Evolutionary conservation across 345 rosid species (phyloP).

Genomic region (Theobroma cacao): DNA sequence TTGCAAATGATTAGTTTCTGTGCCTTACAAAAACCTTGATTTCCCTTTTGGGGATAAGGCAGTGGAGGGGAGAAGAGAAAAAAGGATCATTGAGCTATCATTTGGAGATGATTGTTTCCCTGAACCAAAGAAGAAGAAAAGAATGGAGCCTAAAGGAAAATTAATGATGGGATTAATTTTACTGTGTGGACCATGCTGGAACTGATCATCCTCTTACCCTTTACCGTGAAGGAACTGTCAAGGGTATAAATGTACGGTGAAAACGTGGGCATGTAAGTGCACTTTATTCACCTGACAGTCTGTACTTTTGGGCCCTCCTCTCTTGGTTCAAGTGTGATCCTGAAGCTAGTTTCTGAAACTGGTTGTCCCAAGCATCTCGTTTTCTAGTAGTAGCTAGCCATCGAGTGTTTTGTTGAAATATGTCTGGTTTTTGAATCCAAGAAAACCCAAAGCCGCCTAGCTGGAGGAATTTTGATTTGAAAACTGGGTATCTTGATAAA

Average conservation of each 20-base stretch:
- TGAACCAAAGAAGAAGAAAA: neutral
- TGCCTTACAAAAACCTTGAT: neutral
- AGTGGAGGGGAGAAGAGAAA: neutral
- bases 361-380: neutral
- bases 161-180: neutral
- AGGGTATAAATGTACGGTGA: conserved; percentile 14
- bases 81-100: neutral
- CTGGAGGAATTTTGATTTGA: neutral
- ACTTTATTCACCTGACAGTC: conserved; percentile 17
- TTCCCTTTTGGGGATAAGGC: neutral
- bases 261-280: conserved; percentile 6
- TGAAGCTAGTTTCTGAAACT: neutral
- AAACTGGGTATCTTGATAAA: neutral
- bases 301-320: neutral
- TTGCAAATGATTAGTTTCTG: neutral
- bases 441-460: neutral
- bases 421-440: neutral
- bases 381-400: neutral
- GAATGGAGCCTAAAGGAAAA: neutral
- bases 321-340: neutral
- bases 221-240: conserved; percentile 12
- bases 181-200: neutral
- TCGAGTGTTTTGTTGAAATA: neutral
- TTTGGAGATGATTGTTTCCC: conserved; percentile 2
- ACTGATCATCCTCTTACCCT: neutral